Percentiles rank a stretch among this genome's conserved stretches.
Evolutionary conservation across 2,329 filamentous ascomycete genomes (phyloP).

Genomic region (Pyricularia grisea): DNA sequence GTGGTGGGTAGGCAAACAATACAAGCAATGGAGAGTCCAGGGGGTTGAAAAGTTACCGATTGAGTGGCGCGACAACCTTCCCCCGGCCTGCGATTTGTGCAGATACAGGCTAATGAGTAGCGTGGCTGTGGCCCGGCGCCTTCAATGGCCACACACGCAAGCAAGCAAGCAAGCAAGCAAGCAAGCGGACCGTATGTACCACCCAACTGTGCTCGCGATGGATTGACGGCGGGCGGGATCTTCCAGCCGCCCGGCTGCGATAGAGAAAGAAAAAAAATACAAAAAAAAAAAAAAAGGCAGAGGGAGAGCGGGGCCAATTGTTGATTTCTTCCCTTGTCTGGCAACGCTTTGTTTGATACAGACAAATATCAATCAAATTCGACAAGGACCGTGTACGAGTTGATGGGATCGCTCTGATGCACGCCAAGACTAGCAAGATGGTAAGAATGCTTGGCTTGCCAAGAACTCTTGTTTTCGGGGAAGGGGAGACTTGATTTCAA

Average conservation of each 20-base stretch:
- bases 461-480: conserved; percentile 6
- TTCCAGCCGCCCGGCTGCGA: not conserved
- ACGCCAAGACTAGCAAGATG: conserved; percentile 4
- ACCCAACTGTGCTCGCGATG: not conserved
- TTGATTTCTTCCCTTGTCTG: not conserved
- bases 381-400: not conserved
- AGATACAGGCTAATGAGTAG: not conserved
- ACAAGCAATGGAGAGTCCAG: not conserved
- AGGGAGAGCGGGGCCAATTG: not conserved
- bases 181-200: not conserved
- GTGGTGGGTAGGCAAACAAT: not conserved
- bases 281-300: not conserved
- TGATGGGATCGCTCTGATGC: conserved; percentile 5
- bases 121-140: not conserved
- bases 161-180: not conserved
- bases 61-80: not conserved
- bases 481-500: not conserved
- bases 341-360: not conserved
- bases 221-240: not conserved
- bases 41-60: not conserved
- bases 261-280: too few relatives aligned
- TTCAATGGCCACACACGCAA: not conserved
- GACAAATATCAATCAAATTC: not conserved
- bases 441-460: conserved; percentile 4
- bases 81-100: not conserved